A percentile compares a stretch with the other conserved stretches of the same genome.
These are phyloP conservation scores for Liriodendron chinense DNA, from an alignment of 164 flowering plant genomes.

Conservation along the genomic window DNA sequence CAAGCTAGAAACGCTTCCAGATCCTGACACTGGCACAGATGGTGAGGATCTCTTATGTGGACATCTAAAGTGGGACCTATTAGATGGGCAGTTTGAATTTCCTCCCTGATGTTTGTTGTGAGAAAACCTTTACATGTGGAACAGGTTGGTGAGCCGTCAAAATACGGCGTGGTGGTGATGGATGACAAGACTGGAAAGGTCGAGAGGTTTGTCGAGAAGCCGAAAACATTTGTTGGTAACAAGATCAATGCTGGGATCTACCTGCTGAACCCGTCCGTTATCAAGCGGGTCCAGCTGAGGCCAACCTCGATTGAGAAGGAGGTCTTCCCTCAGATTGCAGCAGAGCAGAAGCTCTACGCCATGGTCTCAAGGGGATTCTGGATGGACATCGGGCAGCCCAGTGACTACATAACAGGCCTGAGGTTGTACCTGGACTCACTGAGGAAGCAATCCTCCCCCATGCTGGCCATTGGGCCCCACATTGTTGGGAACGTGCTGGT, in stretches of 20 bases:
- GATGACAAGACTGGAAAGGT: slow-evolving; percentile 88
- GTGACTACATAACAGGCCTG: slow-evolving; percentile 89
- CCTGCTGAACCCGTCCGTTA: slow-evolving; percentile 85
- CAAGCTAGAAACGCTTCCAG: no score
- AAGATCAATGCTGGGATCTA: slow-evolving; percentile 98
- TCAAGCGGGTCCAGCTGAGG: slow-evolving; percentile 72
- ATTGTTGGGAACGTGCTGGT: slow-evolving; percentile 87
- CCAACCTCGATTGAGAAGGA: slow-evolving; percentile 87
- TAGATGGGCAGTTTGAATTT: no score
- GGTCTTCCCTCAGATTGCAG: no score
- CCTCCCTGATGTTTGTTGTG: neutral
- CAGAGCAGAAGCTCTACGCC: slow-evolving; percentile 57
- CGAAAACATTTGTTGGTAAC: slow-evolving; percentile 87
- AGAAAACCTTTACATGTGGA: neutral
- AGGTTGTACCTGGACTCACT: slow-evolving; percentile 82
- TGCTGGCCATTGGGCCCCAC: slow-evolving; percentile 61
- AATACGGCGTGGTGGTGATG: slow-evolving; percentile 94
- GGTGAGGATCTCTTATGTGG: neutral
- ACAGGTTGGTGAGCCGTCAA: slow-evolving; percentile 97
- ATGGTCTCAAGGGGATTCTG: slow-evolving; percentile 98
- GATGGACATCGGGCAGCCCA: slow-evolving; percentile 99
- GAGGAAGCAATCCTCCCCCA: slow-evolving; percentile 63
- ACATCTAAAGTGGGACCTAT: no score
- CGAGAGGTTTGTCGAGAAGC: slow-evolving; percentile 90
- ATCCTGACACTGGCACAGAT: no score